These are phyloP conservation scores for Paecilomyces fulvus DNA, from an alignment of 2,329 filamentous ascomycete species.

Conservation along the genomic window DNA sequence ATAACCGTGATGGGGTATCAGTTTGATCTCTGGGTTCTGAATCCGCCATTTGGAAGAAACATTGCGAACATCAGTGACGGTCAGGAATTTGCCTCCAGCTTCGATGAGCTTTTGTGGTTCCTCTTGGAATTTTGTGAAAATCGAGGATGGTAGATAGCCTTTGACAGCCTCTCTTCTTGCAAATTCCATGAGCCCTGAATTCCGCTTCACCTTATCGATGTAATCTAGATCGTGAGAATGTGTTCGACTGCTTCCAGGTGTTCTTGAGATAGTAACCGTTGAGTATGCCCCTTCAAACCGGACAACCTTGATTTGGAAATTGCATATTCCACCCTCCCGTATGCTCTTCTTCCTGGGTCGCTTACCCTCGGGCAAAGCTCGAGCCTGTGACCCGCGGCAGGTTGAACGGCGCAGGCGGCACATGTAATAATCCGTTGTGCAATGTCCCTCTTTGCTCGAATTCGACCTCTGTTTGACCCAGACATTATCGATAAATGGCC, in stretches of 20 bases:
- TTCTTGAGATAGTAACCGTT: conserved; percentile 35
- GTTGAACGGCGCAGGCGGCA: conserved; percentile 36
- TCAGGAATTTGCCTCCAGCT: conserved; percentile 39
- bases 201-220: conserved; percentile 41
- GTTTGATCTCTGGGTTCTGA: conserved; percentile 34
- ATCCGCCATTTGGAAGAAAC: conserved; percentile 41
- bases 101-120: conserved; percentile 36
- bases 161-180: conserved; percentile 37
- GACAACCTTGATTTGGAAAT: conserved; percentile 41
- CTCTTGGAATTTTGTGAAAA: conserved; percentile 41
- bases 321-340: conserved; percentile 38
- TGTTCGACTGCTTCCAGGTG: conserved; percentile 29
- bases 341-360: conserved; percentile 36
- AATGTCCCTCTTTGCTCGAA: conserved; percentile 33
- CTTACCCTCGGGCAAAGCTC: conserved; percentile 38
- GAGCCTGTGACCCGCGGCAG: conserved; percentile 31
- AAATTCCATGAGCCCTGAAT: conserved; percentile 41
- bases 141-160: conserved; percentile 41
- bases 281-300: conserved; percentile 35
- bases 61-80: conserved; percentile 41
- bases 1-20: conserved; percentile 39
- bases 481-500: conserved; percentile 43
- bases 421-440: conserved; percentile 40
- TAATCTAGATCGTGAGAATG: conserved; percentile 41
- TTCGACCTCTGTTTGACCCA: conserved; percentile 41